A percentile compares a stretch with the other conserved stretches of the same genome.
These are phyloP conservation scores for Crithidia acanthocephali DNA, from an alignment of 208 protist genomes.

Conservation along the genomic window DNA sequence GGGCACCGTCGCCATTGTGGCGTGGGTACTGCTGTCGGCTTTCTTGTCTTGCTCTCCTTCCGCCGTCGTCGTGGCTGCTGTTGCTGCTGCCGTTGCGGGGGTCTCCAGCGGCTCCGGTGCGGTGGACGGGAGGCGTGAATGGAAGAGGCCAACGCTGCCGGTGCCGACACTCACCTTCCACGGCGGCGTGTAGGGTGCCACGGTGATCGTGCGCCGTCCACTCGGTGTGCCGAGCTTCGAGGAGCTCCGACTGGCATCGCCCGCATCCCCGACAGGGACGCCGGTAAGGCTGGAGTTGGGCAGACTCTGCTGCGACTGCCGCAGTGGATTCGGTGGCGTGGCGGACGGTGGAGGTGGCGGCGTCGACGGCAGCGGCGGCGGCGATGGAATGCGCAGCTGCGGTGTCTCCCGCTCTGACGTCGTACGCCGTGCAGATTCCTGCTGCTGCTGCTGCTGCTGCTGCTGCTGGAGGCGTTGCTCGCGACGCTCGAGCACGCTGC, in stretches of 20 bases:
- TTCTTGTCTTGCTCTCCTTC: no score
- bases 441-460: background rate
- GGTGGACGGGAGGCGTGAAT: background rate
- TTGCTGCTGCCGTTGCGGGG: background rate
- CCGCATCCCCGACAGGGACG: background rate
- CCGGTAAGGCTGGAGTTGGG: background rate
- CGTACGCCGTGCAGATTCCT: background rate
- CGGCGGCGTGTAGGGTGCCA: background rate
- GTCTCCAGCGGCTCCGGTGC: background rate
- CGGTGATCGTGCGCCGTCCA: background rate
- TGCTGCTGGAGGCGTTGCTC: constrained; percentile 15
- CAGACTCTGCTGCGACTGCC: background rate
- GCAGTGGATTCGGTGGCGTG: background rate
- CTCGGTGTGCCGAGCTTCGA: background rate
- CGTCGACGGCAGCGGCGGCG: background rate
- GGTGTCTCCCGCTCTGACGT: background rate
- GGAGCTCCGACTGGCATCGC: constrained; percentile 2
- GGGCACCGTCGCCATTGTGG: background rate
- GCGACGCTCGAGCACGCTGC: constrained; percentile 17
- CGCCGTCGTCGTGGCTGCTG: background rate
- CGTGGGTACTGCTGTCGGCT: background rate
- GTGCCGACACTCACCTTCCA: background rate
- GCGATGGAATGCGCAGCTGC: constrained; percentile 1
- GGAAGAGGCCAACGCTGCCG: background rate
- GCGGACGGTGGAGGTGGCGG: background rate